Percentiles rank a stretch among this genome's conserved stretches.
Evolutionary conservation across 345 rosid species (phyloP).

Genomic region (Eutrema yunnanense): DNA sequence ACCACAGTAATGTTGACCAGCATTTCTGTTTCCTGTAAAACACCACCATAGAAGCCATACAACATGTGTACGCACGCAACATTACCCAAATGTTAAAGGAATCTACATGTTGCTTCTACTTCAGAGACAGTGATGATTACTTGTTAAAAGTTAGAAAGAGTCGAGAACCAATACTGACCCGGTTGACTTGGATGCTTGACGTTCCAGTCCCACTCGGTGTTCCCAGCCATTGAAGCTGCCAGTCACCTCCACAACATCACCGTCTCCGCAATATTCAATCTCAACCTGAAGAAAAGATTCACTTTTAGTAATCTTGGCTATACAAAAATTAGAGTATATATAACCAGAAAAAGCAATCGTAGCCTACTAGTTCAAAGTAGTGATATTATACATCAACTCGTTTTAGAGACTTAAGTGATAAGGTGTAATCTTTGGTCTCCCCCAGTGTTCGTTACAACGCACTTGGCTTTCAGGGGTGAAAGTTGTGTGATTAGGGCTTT

Average conservation of each 20-base stretch:
- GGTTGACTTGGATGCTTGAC: conserved; percentile 37
- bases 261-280: conserved; percentile 66
- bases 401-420: neutral
- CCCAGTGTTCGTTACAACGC: neutral
- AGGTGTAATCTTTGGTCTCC: neutral
- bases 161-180: conserved; percentile 23
- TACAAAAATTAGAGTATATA: neutral
- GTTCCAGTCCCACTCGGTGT: conserved; percentile 72
- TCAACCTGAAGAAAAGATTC: conserved; percentile 42
- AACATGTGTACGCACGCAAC: neutral
- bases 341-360: neutral
- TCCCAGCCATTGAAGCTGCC: conserved; percentile 99
- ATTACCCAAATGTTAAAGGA: neutral
- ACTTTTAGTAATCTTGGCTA: neutral
- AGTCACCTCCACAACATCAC: conserved; percentile 81
- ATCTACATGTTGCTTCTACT: neutral
- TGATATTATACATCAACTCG: neutral
- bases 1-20: conserved; percentile 85
- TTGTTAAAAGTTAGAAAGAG: neutral
- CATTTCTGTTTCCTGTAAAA: conserved; percentile 49
- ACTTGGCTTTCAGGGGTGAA: neutral
- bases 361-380: neutral
- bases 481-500: neutral
- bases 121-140: neutral
- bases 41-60: conserved; percentile 8